Evolutionary conservation across 202 grass and related monocot species (phyloP).

Genomic region (Zizania palustris): DNA sequence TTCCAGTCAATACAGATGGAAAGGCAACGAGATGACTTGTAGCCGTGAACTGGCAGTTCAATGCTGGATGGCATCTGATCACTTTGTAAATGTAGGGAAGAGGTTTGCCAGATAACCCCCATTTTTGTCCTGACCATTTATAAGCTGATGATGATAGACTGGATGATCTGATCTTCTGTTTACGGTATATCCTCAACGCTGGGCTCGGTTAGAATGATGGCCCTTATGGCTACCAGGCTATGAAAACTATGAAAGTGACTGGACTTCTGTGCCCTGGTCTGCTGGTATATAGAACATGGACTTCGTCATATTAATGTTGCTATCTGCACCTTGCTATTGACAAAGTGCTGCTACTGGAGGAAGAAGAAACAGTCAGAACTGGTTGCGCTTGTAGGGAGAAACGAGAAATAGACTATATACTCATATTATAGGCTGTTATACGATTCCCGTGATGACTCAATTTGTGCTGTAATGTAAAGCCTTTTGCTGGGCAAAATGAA

Average conservation of each 20-base stretch:
- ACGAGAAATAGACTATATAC: background rate
- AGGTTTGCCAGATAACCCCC: background rate
- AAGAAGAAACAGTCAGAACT: background rate
- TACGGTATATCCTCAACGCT: background rate
- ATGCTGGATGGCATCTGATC: background rate
- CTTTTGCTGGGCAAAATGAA: too few species aligned
- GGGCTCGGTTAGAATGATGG: background rate
- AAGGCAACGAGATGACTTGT: constrained; percentile 52
- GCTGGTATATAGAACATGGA: background rate
- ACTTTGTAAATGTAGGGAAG: background rate
- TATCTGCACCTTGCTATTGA: background rate
- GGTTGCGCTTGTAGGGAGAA: background rate
- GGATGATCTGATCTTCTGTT: background rate
- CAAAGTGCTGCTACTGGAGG: background rate
- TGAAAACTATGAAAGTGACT: background rate
- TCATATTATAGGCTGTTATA: constrained; percentile 1
- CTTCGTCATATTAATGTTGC: background rate
- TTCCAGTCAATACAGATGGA: constrained; percentile 84
- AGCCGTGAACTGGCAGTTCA: background rate
- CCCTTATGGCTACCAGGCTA: background rate
- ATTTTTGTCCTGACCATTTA: constrained; percentile 16
- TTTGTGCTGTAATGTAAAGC: background rate
- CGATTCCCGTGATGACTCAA: background rate
- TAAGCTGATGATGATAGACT: background rate
- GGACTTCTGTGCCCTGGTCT: background rate